A percentile compares a stretch with the other conserved stretches of the same genome.
Conservation (phyloP, 371 early-diverging fungal species). For the Basidiobolus meristosporus region DNA sequence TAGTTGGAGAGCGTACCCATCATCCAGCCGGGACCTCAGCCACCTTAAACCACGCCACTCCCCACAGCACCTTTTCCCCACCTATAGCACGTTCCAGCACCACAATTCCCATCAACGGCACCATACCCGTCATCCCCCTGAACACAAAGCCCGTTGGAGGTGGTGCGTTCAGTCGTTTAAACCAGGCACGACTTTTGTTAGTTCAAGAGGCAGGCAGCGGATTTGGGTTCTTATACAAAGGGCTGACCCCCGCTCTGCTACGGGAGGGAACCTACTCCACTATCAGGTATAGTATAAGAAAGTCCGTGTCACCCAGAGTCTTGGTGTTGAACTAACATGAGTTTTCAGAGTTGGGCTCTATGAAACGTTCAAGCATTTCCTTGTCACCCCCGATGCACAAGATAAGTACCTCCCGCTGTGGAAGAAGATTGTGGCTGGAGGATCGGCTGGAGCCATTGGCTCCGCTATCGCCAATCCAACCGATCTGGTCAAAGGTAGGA, state of each 20-base stretch:
- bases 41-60: background rate
- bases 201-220: conserved; percentile 10
- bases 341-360: conserved; percentile 31
- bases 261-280: conserved; percentile 25
- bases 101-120: background rate
- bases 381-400: conserved; percentile 5
- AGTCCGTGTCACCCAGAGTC: too few relatives aligned
- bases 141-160: background rate
- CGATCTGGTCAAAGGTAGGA: conserved; percentile 18
- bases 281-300: conserved; percentile 3
- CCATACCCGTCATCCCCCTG: background rate
- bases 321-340: conserved; percentile 15
- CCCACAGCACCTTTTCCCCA: background rate
- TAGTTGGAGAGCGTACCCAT: conserved; percentile 9
- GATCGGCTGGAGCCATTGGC: conserved; percentile 20
- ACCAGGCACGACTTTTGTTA: conserved; percentile 4
- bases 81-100: conserved; percentile 1
- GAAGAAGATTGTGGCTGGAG: conserved; percentile 14
- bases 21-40: background rate
- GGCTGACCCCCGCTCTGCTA: conserved; percentile 23
- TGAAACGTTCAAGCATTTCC: conserved; percentile 16
- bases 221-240: conserved; percentile 13
- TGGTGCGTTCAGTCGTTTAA: background rate
- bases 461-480: conserved; percentile 24
- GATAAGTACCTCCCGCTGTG: conserved; percentile 8